phyloP scores from a whole-genome alignment of 2,329 filamentous ascomycete genomes.

The Dothideomycetidae sp. region DNA sequence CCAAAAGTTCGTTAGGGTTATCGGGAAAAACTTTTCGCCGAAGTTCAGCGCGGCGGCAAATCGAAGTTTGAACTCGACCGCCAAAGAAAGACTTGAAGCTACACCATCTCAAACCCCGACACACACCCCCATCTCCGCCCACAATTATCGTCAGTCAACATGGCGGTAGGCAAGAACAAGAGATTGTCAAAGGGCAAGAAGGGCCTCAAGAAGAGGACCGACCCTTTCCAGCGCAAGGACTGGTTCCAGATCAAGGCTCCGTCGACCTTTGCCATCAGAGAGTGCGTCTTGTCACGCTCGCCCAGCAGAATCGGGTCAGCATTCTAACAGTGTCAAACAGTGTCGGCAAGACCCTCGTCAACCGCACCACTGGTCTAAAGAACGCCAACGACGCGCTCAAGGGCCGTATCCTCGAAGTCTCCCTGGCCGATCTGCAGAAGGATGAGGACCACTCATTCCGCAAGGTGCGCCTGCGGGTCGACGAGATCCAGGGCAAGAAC shows the following conservation, averaged over 20 bases:
- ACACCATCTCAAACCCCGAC: no score
- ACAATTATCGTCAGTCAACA: slow-evolving; percentile 18
- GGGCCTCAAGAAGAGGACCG: slow-evolving; percentile 99
- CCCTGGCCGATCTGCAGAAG: slow-evolving; percentile 96
- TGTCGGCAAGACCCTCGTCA: slow-evolving; percentile 99
- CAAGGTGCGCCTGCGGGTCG: slow-evolving; percentile 97
- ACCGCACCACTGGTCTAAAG: slow-evolving; percentile 98
- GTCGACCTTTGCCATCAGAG: slow-evolving; percentile 86
- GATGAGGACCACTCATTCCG: slow-evolving; percentile 99
- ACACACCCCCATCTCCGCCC: slow-evolving; percentile 6
- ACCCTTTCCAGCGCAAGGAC: slow-evolving; percentile 91
- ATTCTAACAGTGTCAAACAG: slow-evolving; percentile 40
- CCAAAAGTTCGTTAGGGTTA: no score
- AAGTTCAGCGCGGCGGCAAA: no score
- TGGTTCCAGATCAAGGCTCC: slow-evolving; percentile 99
- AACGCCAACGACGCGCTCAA: slow-evolving; percentile 99
- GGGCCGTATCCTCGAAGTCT: slow-evolving; percentile 97
- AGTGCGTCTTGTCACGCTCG: slow-evolving; percentile 43
- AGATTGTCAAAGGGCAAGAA: slow-evolving; percentile 99
- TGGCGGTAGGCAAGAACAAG: slow-evolving; percentile 97
- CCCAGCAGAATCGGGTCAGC: slow-evolving; percentile 9
- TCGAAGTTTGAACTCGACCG: no score
- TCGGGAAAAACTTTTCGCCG: no score
- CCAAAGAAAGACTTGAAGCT: no score
- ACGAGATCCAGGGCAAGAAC: slow-evolving; percentile 99